Conservation (phyloP, 2,329 filamentous ascomycete genomes). For the Trichophyton schoenleinii region DNA sequence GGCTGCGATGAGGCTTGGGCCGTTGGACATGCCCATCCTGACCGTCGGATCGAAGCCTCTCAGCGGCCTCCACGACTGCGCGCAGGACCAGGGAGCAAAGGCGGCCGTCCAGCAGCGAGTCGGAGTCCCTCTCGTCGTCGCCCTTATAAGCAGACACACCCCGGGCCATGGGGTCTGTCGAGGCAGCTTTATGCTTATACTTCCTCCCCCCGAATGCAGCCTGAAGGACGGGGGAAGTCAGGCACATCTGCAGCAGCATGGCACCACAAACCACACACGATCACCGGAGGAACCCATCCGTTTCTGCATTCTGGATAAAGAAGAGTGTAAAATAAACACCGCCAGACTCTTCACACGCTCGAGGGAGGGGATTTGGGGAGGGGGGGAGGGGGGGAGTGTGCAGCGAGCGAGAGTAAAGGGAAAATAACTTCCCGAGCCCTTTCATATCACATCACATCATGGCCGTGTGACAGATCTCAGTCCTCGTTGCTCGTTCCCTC, state of each 20-base stretch:
- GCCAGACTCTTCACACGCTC: background rate
- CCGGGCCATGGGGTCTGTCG: no score
- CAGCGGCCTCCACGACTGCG: background rate
- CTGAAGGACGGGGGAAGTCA: slow-evolving; percentile 1
- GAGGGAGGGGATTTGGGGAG: no score
- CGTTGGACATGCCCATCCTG: background rate
- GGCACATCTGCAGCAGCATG: background rate
- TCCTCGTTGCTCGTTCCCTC: slow-evolving; percentile 1
- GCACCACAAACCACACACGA: background rate
- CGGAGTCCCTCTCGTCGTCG: background rate
- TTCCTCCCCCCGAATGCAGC: background rate
- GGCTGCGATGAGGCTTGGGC: background rate
- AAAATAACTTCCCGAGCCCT: background rate
- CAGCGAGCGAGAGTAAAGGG: background rate
- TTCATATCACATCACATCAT: background rate
- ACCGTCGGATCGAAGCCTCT: slow-evolving; percentile 2
- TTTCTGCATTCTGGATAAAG: background rate
- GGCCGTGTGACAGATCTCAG: slow-evolving; percentile 1
- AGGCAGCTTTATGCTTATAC: background rate
- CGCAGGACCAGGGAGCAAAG: background rate
- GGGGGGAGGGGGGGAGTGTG: no score
- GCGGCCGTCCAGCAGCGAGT: background rate
- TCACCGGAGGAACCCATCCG: background rate
- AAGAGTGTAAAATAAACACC: background rate
- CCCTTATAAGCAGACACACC: no score